phyloP scores from a whole-genome alignment of 495 filamentous ascomycete genomes.

The Xylaria telfairii region DNA sequence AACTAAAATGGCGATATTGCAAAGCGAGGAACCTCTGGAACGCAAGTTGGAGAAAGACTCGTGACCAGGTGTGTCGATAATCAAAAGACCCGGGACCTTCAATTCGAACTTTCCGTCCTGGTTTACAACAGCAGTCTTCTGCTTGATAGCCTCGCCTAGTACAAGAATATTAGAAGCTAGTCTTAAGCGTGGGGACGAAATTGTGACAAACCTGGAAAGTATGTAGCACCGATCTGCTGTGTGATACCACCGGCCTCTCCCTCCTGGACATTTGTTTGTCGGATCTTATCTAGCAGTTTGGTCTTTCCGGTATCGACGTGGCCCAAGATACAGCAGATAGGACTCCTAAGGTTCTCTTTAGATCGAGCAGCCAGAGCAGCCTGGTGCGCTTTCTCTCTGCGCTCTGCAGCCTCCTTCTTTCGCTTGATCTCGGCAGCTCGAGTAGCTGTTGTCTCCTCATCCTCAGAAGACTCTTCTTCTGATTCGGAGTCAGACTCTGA shows the following conservation, averaged over 20 bases:
- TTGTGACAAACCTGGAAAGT: slow-evolving; percentile 70
- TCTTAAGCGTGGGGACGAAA: background rate
- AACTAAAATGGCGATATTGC: slow-evolving; percentile 98
- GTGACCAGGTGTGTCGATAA: slow-evolving; percentile 99
- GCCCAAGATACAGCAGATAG: slow-evolving; percentile 99
- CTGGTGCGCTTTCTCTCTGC: slow-evolving; percentile 85
- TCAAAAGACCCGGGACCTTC: slow-evolving; percentile 95
- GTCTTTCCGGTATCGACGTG: slow-evolving; percentile 99
- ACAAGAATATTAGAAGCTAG: slow-evolving; percentile 2
- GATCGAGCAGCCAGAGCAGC: slow-evolving; percentile 91
- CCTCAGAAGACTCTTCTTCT: slow-evolving; percentile 64
- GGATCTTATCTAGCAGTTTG: slow-evolving; percentile 97
- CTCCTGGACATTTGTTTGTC: slow-evolving; percentile 98
- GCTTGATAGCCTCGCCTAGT: slow-evolving; percentile 79
- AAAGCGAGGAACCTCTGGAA: slow-evolving; percentile 94
- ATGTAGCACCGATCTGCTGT: slow-evolving; percentile 99
- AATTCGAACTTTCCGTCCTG: slow-evolving; percentile 88
- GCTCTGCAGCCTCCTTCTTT: slow-evolving; percentile 90
- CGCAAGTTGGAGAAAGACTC: slow-evolving; percentile 99
- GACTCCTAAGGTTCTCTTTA: slow-evolving; percentile 92
- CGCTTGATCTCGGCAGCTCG: slow-evolving; percentile 71
- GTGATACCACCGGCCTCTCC: slow-evolving; percentile 99
- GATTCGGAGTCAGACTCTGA: slow-evolving; percentile 47
- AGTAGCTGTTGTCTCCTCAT: slow-evolving; percentile 72
- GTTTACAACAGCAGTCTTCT: slow-evolving; percentile 95